A percentile compares a stretch with the other conserved stretches of the same genome.
Conservation (phyloP, 2,329 filamentous ascomycete species). For the Penicillium sclerotiorum region DNA sequence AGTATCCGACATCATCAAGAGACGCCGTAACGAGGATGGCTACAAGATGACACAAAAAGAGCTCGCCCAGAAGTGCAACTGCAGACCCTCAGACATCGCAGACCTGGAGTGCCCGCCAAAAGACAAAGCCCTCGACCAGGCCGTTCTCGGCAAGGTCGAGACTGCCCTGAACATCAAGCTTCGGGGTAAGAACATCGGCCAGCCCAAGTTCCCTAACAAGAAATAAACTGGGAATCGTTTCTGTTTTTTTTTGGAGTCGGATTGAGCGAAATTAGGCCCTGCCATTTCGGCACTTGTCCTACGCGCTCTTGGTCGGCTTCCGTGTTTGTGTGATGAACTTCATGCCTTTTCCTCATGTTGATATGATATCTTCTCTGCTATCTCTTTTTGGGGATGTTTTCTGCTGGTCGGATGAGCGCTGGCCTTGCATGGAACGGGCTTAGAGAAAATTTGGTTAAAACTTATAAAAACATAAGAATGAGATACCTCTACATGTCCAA, state of each 20-base stretch:
- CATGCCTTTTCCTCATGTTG: not conserved
- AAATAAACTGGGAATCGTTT: constrained; percentile 50
- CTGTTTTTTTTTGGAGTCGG: not conserved
- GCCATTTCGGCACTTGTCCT: too few species aligned
- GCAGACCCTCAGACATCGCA: constrained; percentile 70
- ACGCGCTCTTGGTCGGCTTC: too few species aligned
- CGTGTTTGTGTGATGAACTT: constrained; percentile 27
- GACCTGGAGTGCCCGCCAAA: constrained; percentile 88
- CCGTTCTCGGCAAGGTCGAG: constrained; percentile 77
- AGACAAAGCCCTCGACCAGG: constrained; percentile 74
- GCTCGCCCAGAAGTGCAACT: constrained; percentile 85
- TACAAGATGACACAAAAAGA: constrained; percentile 97
- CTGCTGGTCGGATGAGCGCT: constrained; percentile 38
- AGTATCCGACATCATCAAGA: constrained; percentile 81
- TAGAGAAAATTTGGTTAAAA: constrained; percentile 25
- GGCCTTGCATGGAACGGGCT: constrained; percentile 31
- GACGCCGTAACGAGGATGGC: constrained; percentile 76
- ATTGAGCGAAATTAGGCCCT: too few species aligned
- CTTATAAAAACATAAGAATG: constrained; percentile 28
- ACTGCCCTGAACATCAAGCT: constrained; percentile 85
- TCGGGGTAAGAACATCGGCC: constrained; percentile 80
- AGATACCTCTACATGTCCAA: constrained; percentile 22
- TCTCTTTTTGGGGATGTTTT: constrained; percentile 21
- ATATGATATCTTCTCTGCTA: constrained; percentile 10
- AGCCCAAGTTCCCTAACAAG: constrained; percentile 80